These are phyloP conservation scores for Fusarium pilosicola DNA, from an alignment of 2,329 filamentous ascomycete species.

Conservation along the genomic window DNA sequence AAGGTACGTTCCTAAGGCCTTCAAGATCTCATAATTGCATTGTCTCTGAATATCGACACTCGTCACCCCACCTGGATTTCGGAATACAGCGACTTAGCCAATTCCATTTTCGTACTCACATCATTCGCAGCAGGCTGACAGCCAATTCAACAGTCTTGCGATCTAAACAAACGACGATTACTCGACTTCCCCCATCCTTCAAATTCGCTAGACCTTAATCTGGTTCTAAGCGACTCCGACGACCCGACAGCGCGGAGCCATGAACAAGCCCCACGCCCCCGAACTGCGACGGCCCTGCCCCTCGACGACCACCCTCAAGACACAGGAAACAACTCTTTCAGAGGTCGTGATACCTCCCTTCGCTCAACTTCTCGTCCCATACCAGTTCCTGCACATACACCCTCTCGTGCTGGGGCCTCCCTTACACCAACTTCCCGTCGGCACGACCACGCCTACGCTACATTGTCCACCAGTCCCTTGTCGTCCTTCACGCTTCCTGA, in stretches of 20 bases:
- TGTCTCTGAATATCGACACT: constrained; percentile 12
- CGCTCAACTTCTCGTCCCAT: constrained; percentile 35
- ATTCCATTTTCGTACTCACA: constrained; percentile 10
- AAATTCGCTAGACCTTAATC: constrained; percentile 22
- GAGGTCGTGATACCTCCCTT: constrained; percentile 36
- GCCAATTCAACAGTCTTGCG: constrained; percentile 1
- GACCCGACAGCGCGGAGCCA: constrained; percentile 42
- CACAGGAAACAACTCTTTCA: constrained; percentile 20
- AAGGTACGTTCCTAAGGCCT: constrained; percentile 33
- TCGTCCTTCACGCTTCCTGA: constrained; percentile 37
- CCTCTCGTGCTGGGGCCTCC: constrained; percentile 27
- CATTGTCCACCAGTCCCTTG: constrained; percentile 31
- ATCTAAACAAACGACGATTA: constrained; percentile 11
- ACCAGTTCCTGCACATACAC: constrained; percentile 29
- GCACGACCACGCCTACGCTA: constrained; percentile 34
- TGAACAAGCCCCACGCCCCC: constrained; percentile 46
- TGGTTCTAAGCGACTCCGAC: constrained; percentile 38
- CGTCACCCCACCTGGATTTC: constrained; percentile 32
- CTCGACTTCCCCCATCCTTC: constrained; percentile 8
- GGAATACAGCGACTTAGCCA: constrained; percentile 6
- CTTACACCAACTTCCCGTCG: constrained; percentile 33
- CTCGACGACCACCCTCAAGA: constrained; percentile 35
- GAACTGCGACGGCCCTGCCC: constrained; percentile 42
- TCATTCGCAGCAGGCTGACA: constrained; percentile 21
- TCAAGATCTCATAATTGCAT: not conserved